A percentile compares a stretch with the other conserved stretches of the same genome.
phyloP scores from a whole-genome alignment of 139 green algal genomes.

The Coccomyxa sp. region DNA sequence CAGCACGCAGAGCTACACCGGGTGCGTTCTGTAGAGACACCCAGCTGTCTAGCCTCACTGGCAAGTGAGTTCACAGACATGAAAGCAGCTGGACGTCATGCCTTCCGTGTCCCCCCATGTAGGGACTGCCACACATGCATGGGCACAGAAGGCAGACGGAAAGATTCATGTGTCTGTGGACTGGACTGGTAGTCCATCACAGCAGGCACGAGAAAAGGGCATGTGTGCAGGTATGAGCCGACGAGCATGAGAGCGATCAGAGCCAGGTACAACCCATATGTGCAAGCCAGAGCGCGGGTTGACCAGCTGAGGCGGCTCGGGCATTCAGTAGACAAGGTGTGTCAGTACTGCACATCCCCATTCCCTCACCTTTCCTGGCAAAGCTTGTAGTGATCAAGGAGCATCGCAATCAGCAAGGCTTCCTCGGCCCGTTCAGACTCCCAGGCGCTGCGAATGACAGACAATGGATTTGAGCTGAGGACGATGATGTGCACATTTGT shows the following conservation, averaged over 20 bases:
- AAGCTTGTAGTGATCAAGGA: no score
- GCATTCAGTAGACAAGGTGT: constrained; percentile 94
- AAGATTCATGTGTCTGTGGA: no score
- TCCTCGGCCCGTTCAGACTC: no score
- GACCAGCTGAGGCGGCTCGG: constrained; percentile 94
- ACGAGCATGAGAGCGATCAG: constrained; percentile 97
- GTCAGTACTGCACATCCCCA: no score
- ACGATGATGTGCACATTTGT: not conserved
- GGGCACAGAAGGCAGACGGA: no score
- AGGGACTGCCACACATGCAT: constrained; percentile 47
- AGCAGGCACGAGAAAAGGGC: no score
- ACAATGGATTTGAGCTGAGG: not conserved
- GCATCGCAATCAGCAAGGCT: no score
- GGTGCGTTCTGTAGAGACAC: no score
- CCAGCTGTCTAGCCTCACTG: no score
- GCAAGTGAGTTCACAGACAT: not conserved
- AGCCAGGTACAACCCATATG: constrained; percentile 92
- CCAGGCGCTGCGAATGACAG: no score
- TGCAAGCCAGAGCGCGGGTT: constrained; percentile 80
- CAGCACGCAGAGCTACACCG: constrained; percentile 85
- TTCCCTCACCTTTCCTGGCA: not conserved
- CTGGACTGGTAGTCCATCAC: no score
- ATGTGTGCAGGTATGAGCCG: no score
- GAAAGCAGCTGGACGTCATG: not conserved
- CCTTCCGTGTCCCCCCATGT: not conserved